Evolutionary conservation across 495 filamentous ascomycete genomes (phyloP).

Genomic region (Trypethelium eluteriae): DNA sequence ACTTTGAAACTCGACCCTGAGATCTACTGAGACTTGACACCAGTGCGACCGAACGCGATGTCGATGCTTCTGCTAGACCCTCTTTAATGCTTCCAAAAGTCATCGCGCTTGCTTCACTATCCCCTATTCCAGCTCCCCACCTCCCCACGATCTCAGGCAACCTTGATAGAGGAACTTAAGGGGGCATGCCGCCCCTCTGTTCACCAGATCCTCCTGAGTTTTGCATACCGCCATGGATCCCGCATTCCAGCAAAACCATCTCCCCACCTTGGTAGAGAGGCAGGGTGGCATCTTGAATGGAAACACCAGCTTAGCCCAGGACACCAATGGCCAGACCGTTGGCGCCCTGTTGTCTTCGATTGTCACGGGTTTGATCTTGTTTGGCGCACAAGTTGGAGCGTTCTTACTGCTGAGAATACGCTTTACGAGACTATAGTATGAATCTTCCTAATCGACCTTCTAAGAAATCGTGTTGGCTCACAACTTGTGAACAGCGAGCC

Average conservation of each 20-base stretch:
- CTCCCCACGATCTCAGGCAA: background rate
- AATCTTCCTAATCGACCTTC: slow-evolving; percentile 18
- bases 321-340: slow-evolving; percentile 43
- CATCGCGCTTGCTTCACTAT: background rate
- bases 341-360: slow-evolving; percentile 68
- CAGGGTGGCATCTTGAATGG: background rate
- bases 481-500: slow-evolving; percentile 52
- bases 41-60: background rate
- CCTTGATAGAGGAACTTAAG: background rate
- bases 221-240: background rate
- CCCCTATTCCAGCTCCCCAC: background rate
- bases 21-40: background rate
- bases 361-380: slow-evolving; percentile 60
- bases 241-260: background rate
- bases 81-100: background rate
- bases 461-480: background rate
- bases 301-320: slow-evolving; percentile 20
- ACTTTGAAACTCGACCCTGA: background rate
- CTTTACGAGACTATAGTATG: slow-evolving; percentile 78
- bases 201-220: background rate
- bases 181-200: background rate
- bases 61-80: background rate
- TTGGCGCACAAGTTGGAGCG: slow-evolving; percentile 65
- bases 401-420: slow-evolving; percentile 74
- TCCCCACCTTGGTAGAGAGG: background rate